Percentiles rank a stretch among this genome's conserved stretches.
Conservation (phyloP, 768 basidiomycete species). For the Kwoniella shandongensis region DNA sequence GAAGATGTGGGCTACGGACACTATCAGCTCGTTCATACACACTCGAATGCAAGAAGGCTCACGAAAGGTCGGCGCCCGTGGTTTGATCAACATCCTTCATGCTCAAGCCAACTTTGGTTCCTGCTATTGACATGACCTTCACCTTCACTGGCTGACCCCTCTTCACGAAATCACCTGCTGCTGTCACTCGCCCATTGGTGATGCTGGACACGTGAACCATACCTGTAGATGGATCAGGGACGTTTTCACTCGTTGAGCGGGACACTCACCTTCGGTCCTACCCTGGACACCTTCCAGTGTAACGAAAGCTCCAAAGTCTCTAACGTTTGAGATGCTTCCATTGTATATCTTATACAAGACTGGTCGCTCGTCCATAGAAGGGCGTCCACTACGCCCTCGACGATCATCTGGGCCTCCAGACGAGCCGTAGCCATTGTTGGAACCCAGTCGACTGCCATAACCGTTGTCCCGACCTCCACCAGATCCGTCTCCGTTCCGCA, state of each 20-base stretch:
- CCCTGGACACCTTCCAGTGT: slow-evolving; percentile 81
- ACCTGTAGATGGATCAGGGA: slow-evolving; percentile 55
- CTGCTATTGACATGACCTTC: slow-evolving; percentile 92
- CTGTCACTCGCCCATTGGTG: slow-evolving; percentile 75
- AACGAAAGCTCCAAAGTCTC: slow-evolving; percentile 96
- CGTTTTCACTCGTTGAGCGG: no score
- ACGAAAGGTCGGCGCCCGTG: slow-evolving; percentile 81
- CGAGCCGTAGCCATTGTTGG: slow-evolving; percentile 32
- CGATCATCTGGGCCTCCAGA: slow-evolving; percentile 49
- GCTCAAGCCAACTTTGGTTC: slow-evolving; percentile 75
- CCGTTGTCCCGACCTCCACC: slow-evolving; percentile 52
- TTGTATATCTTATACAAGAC: slow-evolving; percentile 92
- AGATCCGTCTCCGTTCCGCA: slow-evolving; percentile 56
- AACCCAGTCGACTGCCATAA: slow-evolving; percentile 39
- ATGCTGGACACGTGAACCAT: slow-evolving; percentile 96
- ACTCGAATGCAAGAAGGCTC: slow-evolving; percentile 1
- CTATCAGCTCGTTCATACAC: slow-evolving; percentile 1
- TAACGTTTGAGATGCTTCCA: slow-evolving; percentile 78
- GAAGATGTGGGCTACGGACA: slow-evolving; percentile 67
- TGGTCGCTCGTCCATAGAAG: slow-evolving; percentile 71
- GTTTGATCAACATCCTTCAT: slow-evolving; percentile 98
- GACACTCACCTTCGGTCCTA: slow-evolving; percentile 81
- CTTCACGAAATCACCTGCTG: slow-evolving; percentile 79
- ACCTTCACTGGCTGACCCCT: slow-evolving; percentile 86
- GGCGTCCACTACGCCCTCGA: slow-evolving; percentile 53